Conservation (phyloP, 2,329 filamentous ascomycete species). For the Colletotrichum sp. region DNA sequence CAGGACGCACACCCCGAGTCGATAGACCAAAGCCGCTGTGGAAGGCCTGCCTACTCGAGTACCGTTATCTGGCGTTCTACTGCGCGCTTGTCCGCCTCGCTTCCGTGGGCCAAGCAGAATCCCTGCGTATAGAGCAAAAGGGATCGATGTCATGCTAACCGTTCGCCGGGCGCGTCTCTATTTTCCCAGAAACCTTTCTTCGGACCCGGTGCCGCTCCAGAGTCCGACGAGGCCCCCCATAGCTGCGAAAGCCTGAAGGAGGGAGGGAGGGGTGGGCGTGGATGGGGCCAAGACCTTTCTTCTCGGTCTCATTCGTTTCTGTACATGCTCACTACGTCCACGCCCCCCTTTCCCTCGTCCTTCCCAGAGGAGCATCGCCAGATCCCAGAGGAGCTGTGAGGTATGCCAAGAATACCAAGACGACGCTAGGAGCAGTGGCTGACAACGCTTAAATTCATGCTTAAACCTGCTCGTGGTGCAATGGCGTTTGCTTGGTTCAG, state of each 20-base stretch:
- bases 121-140: neutral
- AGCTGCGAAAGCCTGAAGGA: neutral
- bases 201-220: slow-evolving; percentile 3
- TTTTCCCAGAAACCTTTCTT: slow-evolving; percentile 13
- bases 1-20: neutral
- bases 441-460: slow-evolving; percentile 56
- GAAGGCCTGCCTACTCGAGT: neutral
- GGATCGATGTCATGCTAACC: neutral
- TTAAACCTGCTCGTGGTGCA: slow-evolving; percentile 37
- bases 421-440: slow-evolving; percentile 34
- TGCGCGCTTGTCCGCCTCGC: neutral
- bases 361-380: neutral
- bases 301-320: neutral
- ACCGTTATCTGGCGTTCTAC: neutral
- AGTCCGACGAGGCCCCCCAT: slow-evolving; percentile 24
- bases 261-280: neutral
- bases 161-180: neutral
- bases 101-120: neutral
- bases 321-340: neutral
- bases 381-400: slow-evolving; percentile 23
- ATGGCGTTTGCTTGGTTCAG: slow-evolving; percentile 4
- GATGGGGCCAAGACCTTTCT: neutral
- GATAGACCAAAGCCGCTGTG: neutral
- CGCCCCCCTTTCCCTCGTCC: neutral
- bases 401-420: slow-evolving; percentile 40